These are phyloP conservation scores for Boletus rufocinnamomeus DNA, from an alignment of 768 basidiomycete genomes.

Conservation along the genomic window DNA sequence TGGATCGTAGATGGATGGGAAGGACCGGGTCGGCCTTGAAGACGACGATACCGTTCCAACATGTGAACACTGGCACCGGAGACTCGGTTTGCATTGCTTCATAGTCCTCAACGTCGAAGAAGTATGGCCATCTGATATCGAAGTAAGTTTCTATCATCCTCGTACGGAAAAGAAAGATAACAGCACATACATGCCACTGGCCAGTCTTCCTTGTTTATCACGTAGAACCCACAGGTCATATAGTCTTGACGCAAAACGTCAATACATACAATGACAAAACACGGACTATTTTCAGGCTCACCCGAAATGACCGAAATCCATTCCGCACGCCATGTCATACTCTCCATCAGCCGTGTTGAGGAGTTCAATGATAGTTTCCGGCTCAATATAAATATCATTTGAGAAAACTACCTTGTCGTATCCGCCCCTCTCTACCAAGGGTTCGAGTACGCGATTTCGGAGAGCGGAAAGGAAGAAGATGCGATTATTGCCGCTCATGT, in stretches of 20 bases:
- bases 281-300: slow-evolving; percentile 20
- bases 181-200: slow-evolving; percentile 14
- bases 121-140: slow-evolving; percentile 39
- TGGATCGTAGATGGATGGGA: slow-evolving; percentile 40
- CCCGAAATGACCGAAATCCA: slow-evolving; percentile 41
- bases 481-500: not conserved
- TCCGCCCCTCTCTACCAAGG: slow-evolving; percentile 38
- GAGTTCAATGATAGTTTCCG: slow-evolving; percentile 42
- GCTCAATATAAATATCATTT: slow-evolving; percentile 45
- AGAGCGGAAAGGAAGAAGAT: slow-evolving; percentile 22
- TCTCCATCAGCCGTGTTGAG: slow-evolving; percentile 39
- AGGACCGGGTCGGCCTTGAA: slow-evolving; percentile 44
- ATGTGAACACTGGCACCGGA: slow-evolving; percentile 46
- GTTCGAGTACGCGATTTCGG: slow-evolving; percentile 46
- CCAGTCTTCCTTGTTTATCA: slow-evolving; percentile 20
- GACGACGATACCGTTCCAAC: slow-evolving; percentile 49
- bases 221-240: slow-evolving; percentile 30
- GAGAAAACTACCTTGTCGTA: slow-evolving; percentile 44
- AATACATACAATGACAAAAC: not conserved
- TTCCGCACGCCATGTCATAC: slow-evolving; percentile 46
- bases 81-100: slow-evolving; percentile 39
- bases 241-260: slow-evolving; percentile 8
- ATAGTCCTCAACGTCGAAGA: slow-evolving; percentile 40
- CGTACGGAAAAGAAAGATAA: not conserved
- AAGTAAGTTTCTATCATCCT: not conserved